phyloP scores from a whole-genome alignment of 495 filamentous ascomycete genomes.

The Jackrogersella multiformis region DNA sequence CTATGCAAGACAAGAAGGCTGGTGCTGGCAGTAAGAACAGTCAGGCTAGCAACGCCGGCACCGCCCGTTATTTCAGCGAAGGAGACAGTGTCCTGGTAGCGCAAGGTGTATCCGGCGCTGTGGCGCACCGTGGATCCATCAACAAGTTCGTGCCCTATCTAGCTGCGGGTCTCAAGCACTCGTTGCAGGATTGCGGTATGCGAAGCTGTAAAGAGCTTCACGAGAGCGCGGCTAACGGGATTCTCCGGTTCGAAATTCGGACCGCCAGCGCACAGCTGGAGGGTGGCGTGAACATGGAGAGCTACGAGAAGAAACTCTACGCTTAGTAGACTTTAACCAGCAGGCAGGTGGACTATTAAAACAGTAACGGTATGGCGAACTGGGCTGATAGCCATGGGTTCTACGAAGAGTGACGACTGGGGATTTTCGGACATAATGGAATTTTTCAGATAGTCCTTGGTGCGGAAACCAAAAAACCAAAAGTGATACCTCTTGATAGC shows the following conservation, averaged over 20 bases:
- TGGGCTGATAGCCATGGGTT: background rate
- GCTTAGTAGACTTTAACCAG: slow-evolving; percentile 61
- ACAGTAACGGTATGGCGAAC: background rate
- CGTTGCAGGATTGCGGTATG: slow-evolving; percentile 92
- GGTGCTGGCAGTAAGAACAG: slow-evolving; percentile 70
- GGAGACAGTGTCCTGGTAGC: slow-evolving; percentile 93
- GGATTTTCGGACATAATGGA: slow-evolving; percentile 11
- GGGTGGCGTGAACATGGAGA: slow-evolving; percentile 96
- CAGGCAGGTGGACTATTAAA: background rate
- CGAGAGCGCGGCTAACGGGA: slow-evolving; percentile 76
- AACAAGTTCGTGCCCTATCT: slow-evolving; percentile 97
- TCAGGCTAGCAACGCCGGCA: slow-evolving; percentile 93
- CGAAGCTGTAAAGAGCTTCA: slow-evolving; percentile 80
- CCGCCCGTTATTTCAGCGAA: slow-evolving; percentile 98
- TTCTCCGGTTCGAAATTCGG: slow-evolving; percentile 89
- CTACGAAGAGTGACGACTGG: background rate
- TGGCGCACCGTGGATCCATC: slow-evolving; percentile 74
- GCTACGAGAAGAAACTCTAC: slow-evolving; percentile 99
- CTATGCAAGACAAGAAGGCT: slow-evolving; percentile 99
- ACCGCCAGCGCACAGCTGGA: slow-evolving; percentile 94
- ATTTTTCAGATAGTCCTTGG: slow-evolving; percentile 34
- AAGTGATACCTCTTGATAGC: slow-evolving; percentile 39
- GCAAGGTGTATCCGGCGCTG: slow-evolving; percentile 86
- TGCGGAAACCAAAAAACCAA: slow-evolving; percentile 29
- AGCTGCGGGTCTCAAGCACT: slow-evolving; percentile 94